These are phyloP conservation scores for Termitomyces sp. DNA, from an alignment of 768 basidiomycete species.

Conservation along the genomic window DNA sequence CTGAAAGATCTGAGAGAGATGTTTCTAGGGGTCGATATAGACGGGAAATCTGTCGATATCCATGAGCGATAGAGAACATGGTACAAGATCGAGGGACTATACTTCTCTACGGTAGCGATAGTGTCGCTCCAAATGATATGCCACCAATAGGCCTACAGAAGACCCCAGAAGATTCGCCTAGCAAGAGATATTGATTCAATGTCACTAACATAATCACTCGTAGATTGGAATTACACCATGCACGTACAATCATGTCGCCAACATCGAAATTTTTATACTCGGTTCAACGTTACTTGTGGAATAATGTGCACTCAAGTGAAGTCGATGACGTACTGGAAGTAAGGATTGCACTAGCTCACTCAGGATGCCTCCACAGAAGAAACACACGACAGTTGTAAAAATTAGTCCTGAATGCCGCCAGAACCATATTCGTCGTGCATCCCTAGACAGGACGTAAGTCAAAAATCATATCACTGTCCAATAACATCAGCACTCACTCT, in stretches of 20 bases:
- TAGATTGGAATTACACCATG: not conserved
- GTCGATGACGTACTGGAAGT: conserved; percentile 51
- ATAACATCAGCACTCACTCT: conserved; percentile 48
- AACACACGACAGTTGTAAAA: conserved; percentile 64
- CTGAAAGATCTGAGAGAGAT: conserved; percentile 46
- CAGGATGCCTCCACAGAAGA: conserved; percentile 75
- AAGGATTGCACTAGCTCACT: conserved; percentile 80
- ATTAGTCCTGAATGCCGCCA: conserved; percentile 74
- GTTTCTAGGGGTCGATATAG: conserved; percentile 70
- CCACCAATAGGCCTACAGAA: conserved; percentile 56
- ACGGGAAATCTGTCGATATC: conserved; percentile 54
- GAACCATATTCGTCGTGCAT: conserved; percentile 78
- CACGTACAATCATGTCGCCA: conserved; percentile 62
- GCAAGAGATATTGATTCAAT: not conserved
- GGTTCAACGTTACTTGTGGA: not conserved
- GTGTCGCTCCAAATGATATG: conserved; percentile 68
- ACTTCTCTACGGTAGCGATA: conserved; percentile 81
- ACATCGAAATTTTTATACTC: conserved; percentile 71
- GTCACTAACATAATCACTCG: not conserved
- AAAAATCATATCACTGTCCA: not conserved
- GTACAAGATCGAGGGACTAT: not conserved
- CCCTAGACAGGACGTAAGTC: conserved; percentile 36
- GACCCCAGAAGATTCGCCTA: conserved; percentile 82
- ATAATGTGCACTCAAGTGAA: not conserved
- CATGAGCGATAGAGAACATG: not conserved